Base-by-base conservation (phyloP, 2,329 filamentous ascomycete genomes). In the Talaromyces marneffei region DNA sequence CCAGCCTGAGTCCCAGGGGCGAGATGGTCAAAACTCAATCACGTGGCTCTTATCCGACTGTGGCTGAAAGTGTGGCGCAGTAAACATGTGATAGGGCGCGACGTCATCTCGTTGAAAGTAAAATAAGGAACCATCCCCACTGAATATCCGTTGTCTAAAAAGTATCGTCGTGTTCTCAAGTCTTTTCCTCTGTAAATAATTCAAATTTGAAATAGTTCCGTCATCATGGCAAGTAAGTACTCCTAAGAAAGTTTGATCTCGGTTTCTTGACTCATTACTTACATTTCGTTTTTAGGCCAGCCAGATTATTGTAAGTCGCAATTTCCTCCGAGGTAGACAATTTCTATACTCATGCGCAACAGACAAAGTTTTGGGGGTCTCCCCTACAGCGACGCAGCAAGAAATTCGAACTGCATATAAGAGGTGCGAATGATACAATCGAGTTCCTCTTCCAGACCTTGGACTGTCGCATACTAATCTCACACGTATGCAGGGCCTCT, bases 351-450 rank as follows among this genome's bases (percentile, higher is more conserved):
- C 23, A 53, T 53, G 35, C 35, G 16, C 8, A 18, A 16, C 65
- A 92, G 90, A 93, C 78, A 85, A 83, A 56, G 83, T 89, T 65
- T 86, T 96, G 55, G 88, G 88, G 65, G 76, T 96, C 63, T 73
- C 87, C 57, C 83, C 90, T 37, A 88, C 83, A 67, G 92, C 93
- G 35, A 89, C 86, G 0, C 85, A 87, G 62, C 86, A 92, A 70
- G 89, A 97, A 74, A 88, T 99, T 72, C 89, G 93, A 68, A 89
- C 91, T 81, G 94, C 92, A 56, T 99, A 97, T 82, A 99, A 99
- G 75, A 88, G 89, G 88, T 90, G 68, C 39, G 66, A n/a, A 18
- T 23, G 16, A 6, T n/a, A n/a, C n/a, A n/a, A n/a, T n/a, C n/a
- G n/a, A n/a, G n/a, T n/a, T n/a, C 12, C 3, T 2, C 16, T 18